phyloP scores from a whole-genome alignment of 140 eudicot species.

The Oenanthe javanica region DNA sequence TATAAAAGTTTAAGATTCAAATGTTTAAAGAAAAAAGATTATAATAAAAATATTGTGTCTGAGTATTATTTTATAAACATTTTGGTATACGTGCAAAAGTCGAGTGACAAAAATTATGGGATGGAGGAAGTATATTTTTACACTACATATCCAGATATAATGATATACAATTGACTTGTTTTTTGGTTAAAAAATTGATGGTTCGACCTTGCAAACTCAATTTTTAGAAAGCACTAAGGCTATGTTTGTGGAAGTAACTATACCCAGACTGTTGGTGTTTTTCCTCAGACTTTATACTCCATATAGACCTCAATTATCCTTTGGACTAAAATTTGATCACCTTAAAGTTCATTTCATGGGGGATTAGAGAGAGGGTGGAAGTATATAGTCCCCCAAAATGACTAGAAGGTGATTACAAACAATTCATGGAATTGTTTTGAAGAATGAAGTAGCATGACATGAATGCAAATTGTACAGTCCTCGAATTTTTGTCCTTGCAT shows the following conservation, averaged over 20 bases:
- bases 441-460: neutral
- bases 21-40: too few relatives aligned
- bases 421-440: neutral
- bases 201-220: neutral
- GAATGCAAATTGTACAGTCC: neutral
- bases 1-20: too few relatives aligned
- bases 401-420: neutral
- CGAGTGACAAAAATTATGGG: too few relatives aligned
- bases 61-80: too few relatives aligned
- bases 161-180: neutral
- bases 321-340: neutral
- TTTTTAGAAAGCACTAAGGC: neutral
- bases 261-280: neutral
- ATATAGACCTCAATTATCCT: neutral
- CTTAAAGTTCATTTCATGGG: neutral
- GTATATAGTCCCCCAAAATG: neutral
- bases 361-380: neutral
- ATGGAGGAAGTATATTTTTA: too few relatives aligned
- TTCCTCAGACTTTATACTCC: neutral
- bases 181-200: neutral
- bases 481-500: neutral
- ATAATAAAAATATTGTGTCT: too few relatives aligned
- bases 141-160: neutral
- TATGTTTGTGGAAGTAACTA: neutral
- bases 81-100: too few relatives aligned